Evolutionary conservation across 2,329 filamentous ascomycete genomes (phyloP).

Genomic region (Domatiomyces catenatus): DNA sequence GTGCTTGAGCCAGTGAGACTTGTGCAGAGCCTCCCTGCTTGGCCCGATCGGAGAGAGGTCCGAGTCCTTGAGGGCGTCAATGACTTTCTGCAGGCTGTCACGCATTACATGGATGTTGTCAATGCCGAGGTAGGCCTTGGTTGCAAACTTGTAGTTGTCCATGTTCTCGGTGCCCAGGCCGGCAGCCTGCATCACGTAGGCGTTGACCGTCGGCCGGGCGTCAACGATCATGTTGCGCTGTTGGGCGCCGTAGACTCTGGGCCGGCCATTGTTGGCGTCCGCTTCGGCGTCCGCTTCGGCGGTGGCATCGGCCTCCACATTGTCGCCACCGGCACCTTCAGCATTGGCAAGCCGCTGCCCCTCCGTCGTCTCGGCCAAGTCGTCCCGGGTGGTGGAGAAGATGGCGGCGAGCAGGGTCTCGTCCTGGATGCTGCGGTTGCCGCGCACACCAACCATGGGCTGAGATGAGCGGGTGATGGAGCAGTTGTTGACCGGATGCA

Average conservation of each 20-base stretch:
- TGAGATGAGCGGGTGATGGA: slow-evolving; percentile 92
- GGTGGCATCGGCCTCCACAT: slow-evolving; percentile 42
- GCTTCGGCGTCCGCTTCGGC: slow-evolving; percentile 20
- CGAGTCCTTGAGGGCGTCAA: slow-evolving; percentile 82
- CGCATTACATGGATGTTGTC: slow-evolving; percentile 99
- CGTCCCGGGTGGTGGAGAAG: slow-evolving; percentile 54
- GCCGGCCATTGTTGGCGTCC: slow-evolving; percentile 30
- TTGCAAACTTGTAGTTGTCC: slow-evolving; percentile 86
- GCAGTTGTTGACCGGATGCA: slow-evolving; percentile 94
- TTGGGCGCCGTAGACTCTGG: slow-evolving; percentile 73
- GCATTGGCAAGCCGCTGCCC: slow-evolving; percentile 43
- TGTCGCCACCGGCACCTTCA: slow-evolving; percentile 51
- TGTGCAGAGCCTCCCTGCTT: slow-evolving; percentile 62
- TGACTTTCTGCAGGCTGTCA: slow-evolving; percentile 69
- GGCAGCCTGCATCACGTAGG: slow-evolving; percentile 81
- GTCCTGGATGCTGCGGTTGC: slow-evolving; percentile 86
- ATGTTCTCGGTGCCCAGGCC: slow-evolving; percentile 94
- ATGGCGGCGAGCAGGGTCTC: slow-evolving; percentile 87
- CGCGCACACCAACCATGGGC: slow-evolving; percentile 68
- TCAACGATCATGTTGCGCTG: slow-evolving; percentile 92
- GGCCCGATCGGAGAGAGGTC: slow-evolving; percentile 73
- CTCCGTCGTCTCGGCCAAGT: slow-evolving; percentile 12
- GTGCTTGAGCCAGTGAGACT: slow-evolving; percentile 84
- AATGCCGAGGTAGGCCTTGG: slow-evolving; percentile 85
- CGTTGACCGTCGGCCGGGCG: slow-evolving; percentile 84